phyloP scores from a whole-genome alignment of 176 grass and related monocot genomes.

The Rhipidocladum racemiflorum region DNA sequence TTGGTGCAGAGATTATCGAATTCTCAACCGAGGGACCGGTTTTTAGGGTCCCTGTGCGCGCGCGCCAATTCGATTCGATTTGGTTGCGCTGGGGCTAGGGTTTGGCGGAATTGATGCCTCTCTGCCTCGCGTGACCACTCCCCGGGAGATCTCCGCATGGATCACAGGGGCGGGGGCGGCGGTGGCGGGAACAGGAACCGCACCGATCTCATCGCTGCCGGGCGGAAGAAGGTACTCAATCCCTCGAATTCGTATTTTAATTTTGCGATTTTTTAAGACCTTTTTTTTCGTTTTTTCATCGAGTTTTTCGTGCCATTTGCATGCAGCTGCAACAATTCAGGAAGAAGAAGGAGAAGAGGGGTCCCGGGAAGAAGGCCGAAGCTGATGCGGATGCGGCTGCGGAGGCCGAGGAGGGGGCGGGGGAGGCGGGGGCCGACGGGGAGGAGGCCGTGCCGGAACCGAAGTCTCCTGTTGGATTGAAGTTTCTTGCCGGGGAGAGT shows the following conservation, averaged over 20 bases:
- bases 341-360: slow-evolving; percentile 88
- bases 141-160: slow-evolving; percentile 49
- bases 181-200: slow-evolving; percentile 42
- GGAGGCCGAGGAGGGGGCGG: slow-evolving; percentile 27
- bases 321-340: slow-evolving; percentile 84
- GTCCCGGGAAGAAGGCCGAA: slow-evolving; percentile 47
- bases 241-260: neutral
- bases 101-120: slow-evolving; percentile 39
- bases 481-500: slow-evolving; percentile 35
- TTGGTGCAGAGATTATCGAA: neutral
- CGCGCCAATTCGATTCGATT: slow-evolving; percentile 2
- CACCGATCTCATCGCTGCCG: slow-evolving; percentile 79
- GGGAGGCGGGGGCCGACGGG: neutral
- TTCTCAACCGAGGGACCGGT: neutral
- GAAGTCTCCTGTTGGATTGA: slow-evolving; percentile 38
- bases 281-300: slow-evolving; percentile 22
- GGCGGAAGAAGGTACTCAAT: slow-evolving; percentile 71
- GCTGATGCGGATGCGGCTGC: slow-evolving; percentile 27
- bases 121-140: slow-evolving; percentile 34
- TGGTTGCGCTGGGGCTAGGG: neutral
- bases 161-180: slow-evolving; percentile 38
- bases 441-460: slow-evolving; percentile 11
- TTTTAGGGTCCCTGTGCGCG: neutral
- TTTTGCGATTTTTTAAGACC: neutral
- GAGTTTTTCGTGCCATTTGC: slow-evolving; percentile 4